These are phyloP conservation scores for Aristolochia contorta DNA, from an alignment of 164 flowering plant genomes.

Conservation along the genomic window DNA sequence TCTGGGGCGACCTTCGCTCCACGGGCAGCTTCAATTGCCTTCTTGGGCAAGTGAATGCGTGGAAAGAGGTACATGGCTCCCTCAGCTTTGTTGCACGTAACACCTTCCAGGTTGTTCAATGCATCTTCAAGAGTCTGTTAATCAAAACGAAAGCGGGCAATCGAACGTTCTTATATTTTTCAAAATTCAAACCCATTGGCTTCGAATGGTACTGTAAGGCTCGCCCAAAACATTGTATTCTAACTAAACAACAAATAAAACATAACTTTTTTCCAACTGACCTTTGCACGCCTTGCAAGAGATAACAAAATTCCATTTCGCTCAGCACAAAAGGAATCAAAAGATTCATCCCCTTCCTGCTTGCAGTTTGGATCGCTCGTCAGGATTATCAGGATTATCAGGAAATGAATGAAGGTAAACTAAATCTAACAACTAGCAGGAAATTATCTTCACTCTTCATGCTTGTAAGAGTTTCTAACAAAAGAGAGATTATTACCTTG, in stretches of 20 bases:
- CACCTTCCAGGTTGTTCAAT: constrained; percentile 77
- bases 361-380: constrained; percentile 2
- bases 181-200: neutral
- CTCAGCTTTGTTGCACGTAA: constrained; percentile 93
- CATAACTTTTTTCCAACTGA: constrained; percentile 20
- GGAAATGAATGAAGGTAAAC: neutral
- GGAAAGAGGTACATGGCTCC: constrained; percentile 99
- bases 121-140: constrained; percentile 77
- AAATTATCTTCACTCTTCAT: neutral
- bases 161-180: too few species aligned
- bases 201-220: neutral
- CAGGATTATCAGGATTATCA: neutral
- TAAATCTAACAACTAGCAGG: neutral
- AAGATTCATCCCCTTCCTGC: constrained; percentile 97
- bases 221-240: neutral
- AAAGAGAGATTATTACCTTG: constrained; percentile 40
- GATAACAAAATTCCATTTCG: constrained; percentile 78
- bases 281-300: constrained; percentile 92
- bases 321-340: constrained; percentile 73
- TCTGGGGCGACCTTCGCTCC: constrained; percentile 72
- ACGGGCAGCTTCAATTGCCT: constrained; percentile 83
- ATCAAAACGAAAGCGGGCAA: neutral
- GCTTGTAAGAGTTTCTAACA: neutral
- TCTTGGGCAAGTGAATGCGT: constrained; percentile 54
- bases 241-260: neutral